A percentile compares a stretch with the other conserved stretches of the same genome.
These are phyloP conservation scores for Lachnellula hyalina DNA, from an alignment of 2,329 filamentous ascomycete species.

Conservation along the genomic window DNA sequence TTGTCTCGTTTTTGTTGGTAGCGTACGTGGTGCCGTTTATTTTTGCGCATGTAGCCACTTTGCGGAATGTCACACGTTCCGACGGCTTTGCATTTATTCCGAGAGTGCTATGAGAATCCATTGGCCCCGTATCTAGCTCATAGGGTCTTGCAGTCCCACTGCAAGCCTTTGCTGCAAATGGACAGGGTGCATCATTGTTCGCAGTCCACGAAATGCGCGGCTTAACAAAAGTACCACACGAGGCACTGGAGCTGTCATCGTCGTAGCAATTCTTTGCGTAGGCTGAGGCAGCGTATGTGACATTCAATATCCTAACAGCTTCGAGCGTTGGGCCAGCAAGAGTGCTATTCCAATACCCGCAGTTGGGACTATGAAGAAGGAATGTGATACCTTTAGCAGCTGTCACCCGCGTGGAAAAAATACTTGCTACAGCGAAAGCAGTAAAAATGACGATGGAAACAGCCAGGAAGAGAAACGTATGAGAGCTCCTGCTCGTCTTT, in stretches of 20 bases:
- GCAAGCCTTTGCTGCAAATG: constrained; percentile 8
- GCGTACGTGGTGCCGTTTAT: neutral
- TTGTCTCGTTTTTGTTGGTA: neutral
- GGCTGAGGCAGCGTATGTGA: neutral
- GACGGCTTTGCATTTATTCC: constrained; percentile 6
- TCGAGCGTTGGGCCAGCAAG: neutral
- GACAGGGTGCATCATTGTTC: constrained; percentile 9
- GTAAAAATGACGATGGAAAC: neutral
- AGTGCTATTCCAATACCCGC: constrained; percentile 7
- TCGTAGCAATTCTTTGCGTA: constrained; percentile 11
- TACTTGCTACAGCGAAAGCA: constrained; percentile 5
- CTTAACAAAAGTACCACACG: constrained; percentile 3
- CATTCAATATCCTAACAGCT: constrained; percentile 6
- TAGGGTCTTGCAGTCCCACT: neutral
- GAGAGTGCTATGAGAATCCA: constrained; percentile 11
- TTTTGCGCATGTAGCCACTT: constrained; percentile 9
- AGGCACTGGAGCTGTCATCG: neutral
- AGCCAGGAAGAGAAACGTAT: neutral
- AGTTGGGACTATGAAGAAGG: constrained; percentile 3
- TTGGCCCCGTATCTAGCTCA: constrained; percentile 11
- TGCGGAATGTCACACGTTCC: constrained; percentile 4
- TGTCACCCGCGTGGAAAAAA: constrained; percentile 13
- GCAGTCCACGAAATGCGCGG: constrained; percentile 4
- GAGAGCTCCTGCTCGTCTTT: neutral
- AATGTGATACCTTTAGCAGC: constrained; percentile 2